These are phyloP conservation scores for Hyaloperonospora arabidopsidis DNA, from an alignment of 352 stramenopile species.

Conservation along the genomic window DNA sequence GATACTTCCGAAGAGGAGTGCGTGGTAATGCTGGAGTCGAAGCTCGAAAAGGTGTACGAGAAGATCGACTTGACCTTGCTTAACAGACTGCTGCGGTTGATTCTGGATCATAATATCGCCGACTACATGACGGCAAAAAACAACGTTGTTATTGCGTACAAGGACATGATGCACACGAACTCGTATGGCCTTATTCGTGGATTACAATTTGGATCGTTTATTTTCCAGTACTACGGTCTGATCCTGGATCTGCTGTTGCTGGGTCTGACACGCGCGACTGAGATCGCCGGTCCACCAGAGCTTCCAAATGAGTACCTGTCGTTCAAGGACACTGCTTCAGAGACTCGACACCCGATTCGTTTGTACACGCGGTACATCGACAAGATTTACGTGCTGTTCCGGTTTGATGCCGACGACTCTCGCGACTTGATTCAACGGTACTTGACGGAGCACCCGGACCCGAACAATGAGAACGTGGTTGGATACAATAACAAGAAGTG, in stretches of 20 bases:
- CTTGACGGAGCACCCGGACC: conserved; percentile 98
- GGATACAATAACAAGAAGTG: conserved; percentile 99
- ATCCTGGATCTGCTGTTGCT: conserved; percentile 98
- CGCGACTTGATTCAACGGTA: conserved; percentile 99
- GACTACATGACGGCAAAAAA: conserved; percentile 99
- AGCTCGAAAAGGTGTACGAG: conserved; percentile 99
- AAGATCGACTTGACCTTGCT: conserved; percentile 99
- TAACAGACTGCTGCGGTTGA: conserved; percentile 96
- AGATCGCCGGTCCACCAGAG: conserved; percentile 95
- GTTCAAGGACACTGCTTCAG: conserved; percentile 96
- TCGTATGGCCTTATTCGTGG: conserved; percentile 98
- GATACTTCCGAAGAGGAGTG: conserved; percentile 96
- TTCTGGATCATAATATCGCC: conserved; percentile 99
- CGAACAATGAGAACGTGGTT: conserved; percentile 99
- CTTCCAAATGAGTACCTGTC: conserved; percentile 98
- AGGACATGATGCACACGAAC: conserved; percentile 99
- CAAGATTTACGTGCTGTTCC: conserved; percentile 99
- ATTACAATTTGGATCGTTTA: conserved; percentile 95
- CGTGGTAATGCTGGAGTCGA: conserved; percentile 97
- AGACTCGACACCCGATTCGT: conserved; percentile 97
- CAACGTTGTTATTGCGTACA: conserved; percentile 97
- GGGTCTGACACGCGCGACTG: conserved; percentile 94
- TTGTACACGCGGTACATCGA: conserved; percentile 99
- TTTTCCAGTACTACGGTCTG: conserved; percentile 99
- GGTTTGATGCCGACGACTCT: conserved; percentile 96